These are phyloP conservation scores for Amanita rimosa DNA, from an alignment of 768 basidiomycete genomes.

Conservation along the genomic window DNA sequence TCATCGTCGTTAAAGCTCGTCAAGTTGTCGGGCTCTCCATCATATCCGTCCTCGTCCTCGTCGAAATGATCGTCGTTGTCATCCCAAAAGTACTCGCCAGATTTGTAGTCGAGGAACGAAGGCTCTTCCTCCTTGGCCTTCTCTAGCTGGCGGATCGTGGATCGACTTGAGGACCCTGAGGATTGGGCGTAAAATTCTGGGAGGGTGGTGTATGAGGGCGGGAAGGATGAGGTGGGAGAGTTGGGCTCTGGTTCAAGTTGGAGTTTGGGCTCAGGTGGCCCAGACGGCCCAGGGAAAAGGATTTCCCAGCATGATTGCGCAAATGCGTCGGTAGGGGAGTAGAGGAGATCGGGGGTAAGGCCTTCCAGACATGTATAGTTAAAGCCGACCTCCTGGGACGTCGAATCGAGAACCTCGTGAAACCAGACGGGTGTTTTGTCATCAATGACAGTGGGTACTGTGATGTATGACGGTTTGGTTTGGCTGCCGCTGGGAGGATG, in stretches of 20 bases:
- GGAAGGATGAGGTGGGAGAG: not conserved
- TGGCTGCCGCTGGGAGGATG: not conserved
- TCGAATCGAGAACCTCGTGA: constrained; percentile 20
- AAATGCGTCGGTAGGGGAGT: constrained; percentile 24
- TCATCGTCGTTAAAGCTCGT: constrained; percentile 1
- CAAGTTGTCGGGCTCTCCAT: not conserved
- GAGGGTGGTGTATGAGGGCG: not conserved
- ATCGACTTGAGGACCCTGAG: not conserved
- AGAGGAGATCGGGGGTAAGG: constrained; percentile 24
- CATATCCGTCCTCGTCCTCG: not conserved
- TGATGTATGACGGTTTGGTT: not conserved
- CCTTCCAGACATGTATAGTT: constrained; percentile 26
- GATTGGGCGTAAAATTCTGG: not conserved
- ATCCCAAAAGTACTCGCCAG: constrained; percentile 2
- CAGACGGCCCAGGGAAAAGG: constrained; percentile 8
- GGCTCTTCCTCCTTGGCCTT: not conserved
- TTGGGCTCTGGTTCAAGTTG: not conserved
- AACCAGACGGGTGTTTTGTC: not conserved
- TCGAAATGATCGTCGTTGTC: constrained; percentile 1
- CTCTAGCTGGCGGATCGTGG: not conserved
- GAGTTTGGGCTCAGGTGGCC: too few relatives aligned
- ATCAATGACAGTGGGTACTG: not conserved
- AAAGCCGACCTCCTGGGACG: constrained; percentile 24
- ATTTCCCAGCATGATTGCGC: constrained; percentile 25
- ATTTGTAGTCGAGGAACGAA: not conserved